phyloP scores from a whole-genome alignment of 768 basidiomycete genomes.

The Pisolithus tinctorius region DNA sequence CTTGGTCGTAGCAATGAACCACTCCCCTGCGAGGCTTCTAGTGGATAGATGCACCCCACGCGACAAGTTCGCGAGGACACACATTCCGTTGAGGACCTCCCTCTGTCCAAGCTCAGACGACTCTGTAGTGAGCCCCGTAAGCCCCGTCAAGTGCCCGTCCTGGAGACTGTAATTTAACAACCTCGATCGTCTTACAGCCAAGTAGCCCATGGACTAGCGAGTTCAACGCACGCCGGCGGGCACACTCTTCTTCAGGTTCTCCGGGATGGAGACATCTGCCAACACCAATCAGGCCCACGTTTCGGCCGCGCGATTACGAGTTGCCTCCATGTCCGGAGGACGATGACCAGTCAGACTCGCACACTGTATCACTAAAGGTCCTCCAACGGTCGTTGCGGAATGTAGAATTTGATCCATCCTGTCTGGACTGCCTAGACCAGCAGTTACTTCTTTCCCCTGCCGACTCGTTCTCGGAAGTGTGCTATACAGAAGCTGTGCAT shows the following conservation, averaged over 20 bases:
- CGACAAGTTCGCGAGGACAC: constrained; percentile 27
- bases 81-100: constrained; percentile 21
- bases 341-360: constrained; percentile 18
- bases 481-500: constrained; percentile 35
- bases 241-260: constrained; percentile 27
- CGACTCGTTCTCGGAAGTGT: constrained; percentile 37
- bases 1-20: constrained; percentile 9
- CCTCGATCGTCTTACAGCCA: constrained; percentile 12
- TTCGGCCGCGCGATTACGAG: constrained; percentile 29
- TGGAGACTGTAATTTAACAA: background rate
- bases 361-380: constrained; percentile 25
- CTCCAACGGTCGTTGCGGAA: constrained; percentile 28
- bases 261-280: constrained; percentile 27
- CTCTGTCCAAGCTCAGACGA: constrained; percentile 24
- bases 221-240: constrained; percentile 21
- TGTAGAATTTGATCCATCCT: constrained; percentile 34
- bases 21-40: constrained; percentile 21
- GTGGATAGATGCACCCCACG: constrained; percentile 30
- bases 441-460: constrained; percentile 34
- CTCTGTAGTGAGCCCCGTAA: constrained; percentile 16
- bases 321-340: constrained; percentile 24
- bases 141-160: background rate
- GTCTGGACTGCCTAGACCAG: constrained; percentile 37
- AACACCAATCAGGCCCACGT: constrained; percentile 27
- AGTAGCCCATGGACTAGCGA: constrained; percentile 4